Percentiles rank a stretch among this genome's conserved stretches.
Conservation (phyloP, 305 asterid species). For the Rubia peregrina region DNA sequence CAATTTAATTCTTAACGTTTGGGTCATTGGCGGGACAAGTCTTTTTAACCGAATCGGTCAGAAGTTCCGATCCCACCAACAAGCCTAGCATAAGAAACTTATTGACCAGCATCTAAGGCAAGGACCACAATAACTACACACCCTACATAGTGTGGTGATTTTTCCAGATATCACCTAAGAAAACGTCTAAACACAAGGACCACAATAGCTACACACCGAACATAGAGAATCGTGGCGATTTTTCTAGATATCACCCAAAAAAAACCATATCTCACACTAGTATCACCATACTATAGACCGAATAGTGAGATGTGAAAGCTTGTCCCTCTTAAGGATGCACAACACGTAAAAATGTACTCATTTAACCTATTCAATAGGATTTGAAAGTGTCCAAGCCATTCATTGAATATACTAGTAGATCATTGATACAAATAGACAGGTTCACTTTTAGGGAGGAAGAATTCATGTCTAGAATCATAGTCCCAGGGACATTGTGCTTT, state of each 20-base stretch:
- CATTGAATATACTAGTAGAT: conserved; percentile 4
- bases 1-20: not conserved
- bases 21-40: not conserved
- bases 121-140: too few relatives aligned
- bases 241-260: not conserved
- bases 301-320: not conserved
- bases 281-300: not conserved
- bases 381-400: not conserved
- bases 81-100: not conserved
- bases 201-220: not conserved
- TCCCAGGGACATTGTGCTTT: conserved; percentile 4
- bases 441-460: not conserved
- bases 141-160: too few relatives aligned
- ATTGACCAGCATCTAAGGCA: not conserved
- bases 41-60: not conserved
- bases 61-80: not conserved
- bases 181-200: not conserved
- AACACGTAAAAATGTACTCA: not conserved
- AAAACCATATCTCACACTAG: not conserved
- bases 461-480: conserved; percentile 16
- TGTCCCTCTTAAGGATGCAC: conserved; percentile 1
- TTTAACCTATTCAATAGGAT: not conserved
- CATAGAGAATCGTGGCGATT: not conserved
- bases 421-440: not conserved
- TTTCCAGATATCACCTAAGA: not conserved